Percentiles rank a stretch among this genome's conserved stretches.
phyloP scores from a whole-genome alignment of 2,329 filamentous ascomycete genomes.

The Onygena corvina region DNA sequence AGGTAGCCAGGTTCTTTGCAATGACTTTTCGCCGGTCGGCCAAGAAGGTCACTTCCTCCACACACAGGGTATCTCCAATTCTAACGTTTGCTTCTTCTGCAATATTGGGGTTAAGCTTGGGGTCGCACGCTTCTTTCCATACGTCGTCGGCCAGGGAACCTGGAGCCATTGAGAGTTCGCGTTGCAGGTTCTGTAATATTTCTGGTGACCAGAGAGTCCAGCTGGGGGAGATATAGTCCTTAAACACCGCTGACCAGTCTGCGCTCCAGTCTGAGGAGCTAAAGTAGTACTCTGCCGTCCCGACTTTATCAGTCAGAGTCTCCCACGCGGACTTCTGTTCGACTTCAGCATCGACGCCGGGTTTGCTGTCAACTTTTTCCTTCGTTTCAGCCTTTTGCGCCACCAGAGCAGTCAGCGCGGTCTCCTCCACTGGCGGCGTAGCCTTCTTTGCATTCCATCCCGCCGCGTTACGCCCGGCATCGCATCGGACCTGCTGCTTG shows the following conservation, averaged over 20 bases:
- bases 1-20: constrained; percentile 63
- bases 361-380: not conserved
- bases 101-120: constrained; percentile 76
- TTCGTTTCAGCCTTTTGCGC: not conserved
- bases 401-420: not conserved
- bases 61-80: constrained; percentile 67
- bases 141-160: constrained; percentile 87
- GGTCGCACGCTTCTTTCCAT: constrained; percentile 81
- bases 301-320: constrained; percentile 41
- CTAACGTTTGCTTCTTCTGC: constrained; percentile 67
- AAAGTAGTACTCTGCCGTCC: constrained; percentile 31
- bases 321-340: constrained; percentile 30
- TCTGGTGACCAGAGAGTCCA: constrained; percentile 69
- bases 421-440: not conserved
- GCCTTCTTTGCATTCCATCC: constrained; percentile 10
- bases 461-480: constrained; percentile 13
- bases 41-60: constrained; percentile 68
- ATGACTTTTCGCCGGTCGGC: constrained; percentile 56
- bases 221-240: constrained; percentile 62
- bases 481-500: constrained; percentile 11
- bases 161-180: constrained; percentile 73
- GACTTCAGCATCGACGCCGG: not conserved
- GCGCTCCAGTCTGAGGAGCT: constrained; percentile 32
- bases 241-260: constrained; percentile 44
- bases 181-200: constrained; percentile 70